Evolutionary conservation across 495 filamentous ascomycete genomes (phyloP).

Genomic region (Lophiostoma macrostomum): DNA sequence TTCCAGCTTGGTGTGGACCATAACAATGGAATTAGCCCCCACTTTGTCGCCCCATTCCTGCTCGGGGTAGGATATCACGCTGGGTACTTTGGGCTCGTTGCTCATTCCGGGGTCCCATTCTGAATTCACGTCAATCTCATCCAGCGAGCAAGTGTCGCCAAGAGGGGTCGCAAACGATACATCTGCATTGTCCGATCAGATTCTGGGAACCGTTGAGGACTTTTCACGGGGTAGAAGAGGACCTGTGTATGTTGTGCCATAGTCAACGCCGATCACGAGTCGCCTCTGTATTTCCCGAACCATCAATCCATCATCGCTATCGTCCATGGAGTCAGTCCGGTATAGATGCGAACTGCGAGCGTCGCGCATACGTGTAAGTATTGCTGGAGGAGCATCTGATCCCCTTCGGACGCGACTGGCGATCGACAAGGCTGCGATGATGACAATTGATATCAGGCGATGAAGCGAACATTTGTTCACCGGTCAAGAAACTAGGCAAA

Average conservation of each 20-base stretch:
- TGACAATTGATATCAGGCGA: too few species aligned
- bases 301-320: neutral
- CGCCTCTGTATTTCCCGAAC: conserved; percentile 1
- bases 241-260: conserved; percentile 25
- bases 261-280: conserved; percentile 21
- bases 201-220: neutral
- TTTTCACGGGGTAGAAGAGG: neutral
- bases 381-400: too few species aligned
- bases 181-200: neutral
- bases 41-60: conserved; percentile 21
- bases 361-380: too few species aligned
- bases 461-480: too few species aligned
- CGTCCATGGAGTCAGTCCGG: too few species aligned
- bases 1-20: conserved; percentile 25
- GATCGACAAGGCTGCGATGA: too few species aligned
- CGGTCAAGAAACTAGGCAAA: too few species aligned
- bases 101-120: conserved; percentile 4
- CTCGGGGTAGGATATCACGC: conserved; percentile 25
- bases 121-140: conserved; percentile 13
- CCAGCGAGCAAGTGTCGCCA: neutral
- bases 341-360: too few species aligned
- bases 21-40: conserved; percentile 13
- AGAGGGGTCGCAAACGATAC: conserved; percentile 15
- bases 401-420: too few species aligned
- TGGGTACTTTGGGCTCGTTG: conserved; percentile 18